Evolutionary conservation across 139 green algal genomes (phyloP), one percentile per base, ranked within the genome.

Genomic region (Zygnema circumcarinatum): DNA sequence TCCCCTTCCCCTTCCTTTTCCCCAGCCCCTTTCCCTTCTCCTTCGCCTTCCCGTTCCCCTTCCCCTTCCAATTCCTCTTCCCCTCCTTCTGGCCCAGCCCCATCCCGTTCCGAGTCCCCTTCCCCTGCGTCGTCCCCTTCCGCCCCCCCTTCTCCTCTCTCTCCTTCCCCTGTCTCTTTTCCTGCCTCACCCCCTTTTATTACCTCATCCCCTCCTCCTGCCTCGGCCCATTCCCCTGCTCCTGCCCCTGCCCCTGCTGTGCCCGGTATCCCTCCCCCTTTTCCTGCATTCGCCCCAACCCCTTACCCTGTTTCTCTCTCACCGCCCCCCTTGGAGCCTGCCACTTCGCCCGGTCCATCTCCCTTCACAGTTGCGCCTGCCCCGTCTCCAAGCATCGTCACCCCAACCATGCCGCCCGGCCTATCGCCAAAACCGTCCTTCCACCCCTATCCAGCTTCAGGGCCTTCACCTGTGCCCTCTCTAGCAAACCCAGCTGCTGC

Each of bases 1-100:
- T 47, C 75, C 20, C 33, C 33, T 47, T 7, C 75, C 3, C 2
- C 3, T 21, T 62, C 16, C 47, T 62, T 16, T 62, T 11, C 33
- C 11, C 20, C 20, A 83, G 39, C 22, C 75, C 75, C 75, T 83
- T 21, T 21, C 20, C 7, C 75, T 78, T n/a, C 75, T 83, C 16
- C 33, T 11, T 11, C 33, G 20, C 33, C 54, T 83, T 47, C 22
- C 7, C 35, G 7, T 54, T 47, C 33, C 11, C 33, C 75, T 83
- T 21, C 33, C 22, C 47, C 47, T 25, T 62, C 47, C 47, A 62
- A 7, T 62, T 25, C 47, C 47, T 16, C 16, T 62, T 16, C 47
- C 16, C 47, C 47, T 25, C 47, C 16, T 62, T 62, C 47, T 7
- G 47, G 7, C 16, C 47, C 47, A 25, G 16, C 47, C 16, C 47